Base-by-base conservation (phyloP, 2,329 filamentous ascomycete species). In the Aspergillus ustus region DNA sequence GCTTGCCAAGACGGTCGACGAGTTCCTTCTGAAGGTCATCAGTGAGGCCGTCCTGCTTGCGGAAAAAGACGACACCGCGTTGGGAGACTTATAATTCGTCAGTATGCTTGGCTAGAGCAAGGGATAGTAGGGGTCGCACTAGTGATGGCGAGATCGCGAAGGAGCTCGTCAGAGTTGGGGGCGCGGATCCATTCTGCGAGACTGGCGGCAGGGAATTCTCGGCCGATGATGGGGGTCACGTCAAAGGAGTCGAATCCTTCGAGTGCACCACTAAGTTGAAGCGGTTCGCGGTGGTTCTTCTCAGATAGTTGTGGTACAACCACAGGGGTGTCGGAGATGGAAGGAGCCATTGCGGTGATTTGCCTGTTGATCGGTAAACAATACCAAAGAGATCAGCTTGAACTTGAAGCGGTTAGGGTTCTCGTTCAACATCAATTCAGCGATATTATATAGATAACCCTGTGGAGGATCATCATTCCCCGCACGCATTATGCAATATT, bases 31-130 rank as follows among this genome's bases (percentile, higher is more conserved):
- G 83, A 15, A 82, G 74, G 4, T 82, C 77, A 48, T 84, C 78
- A 52, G 76, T 78, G 13, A 85, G 73, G 40, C 78, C 76, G 66
- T 82, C 75, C 63, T 85, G 83, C 49, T 79, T 78, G 50, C 83
- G 81, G 73, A 85, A 84, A 73, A 85, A 85, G 19, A 84, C 80
- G 0, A 85, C 82, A 1, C 83, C 82, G 7, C 82, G 77, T 63
- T 83, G 79, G 2, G 82, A 84, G 52, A 85, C 83, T 83, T 15
- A 48, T 7, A 5, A 0, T 40, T 40, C 7, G 37, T 54, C 43
- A 46, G 44, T 29, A 17, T 28, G 15, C 6, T n/a, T 5, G 22
- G 20, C 2, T 5, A 13, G 8, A 8, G 4, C 29, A 28, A 20
- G 19, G 3, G 31, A 22, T 7, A 6, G 28, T n/a, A n/a, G 46